Evolutionary conservation across 140 eudicot species (phyloP).

Genomic region (Flaveria floridana): DNA sequence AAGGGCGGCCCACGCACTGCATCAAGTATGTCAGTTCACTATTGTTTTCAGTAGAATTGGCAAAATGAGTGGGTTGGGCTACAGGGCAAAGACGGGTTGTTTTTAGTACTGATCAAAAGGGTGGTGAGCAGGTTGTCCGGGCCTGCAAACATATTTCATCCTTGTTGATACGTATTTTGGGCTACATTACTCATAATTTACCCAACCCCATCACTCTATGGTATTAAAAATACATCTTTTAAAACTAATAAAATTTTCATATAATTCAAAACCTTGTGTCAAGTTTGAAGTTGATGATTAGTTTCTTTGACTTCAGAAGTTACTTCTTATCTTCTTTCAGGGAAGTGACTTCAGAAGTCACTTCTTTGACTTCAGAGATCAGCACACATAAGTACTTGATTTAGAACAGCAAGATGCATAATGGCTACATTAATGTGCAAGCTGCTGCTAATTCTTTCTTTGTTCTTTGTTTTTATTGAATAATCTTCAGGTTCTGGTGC

Average conservation of each 20-base stretch:
- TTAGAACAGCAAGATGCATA: background rate
- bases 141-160: background rate
- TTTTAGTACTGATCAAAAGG: too few species aligned
- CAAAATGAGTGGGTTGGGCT: constrained; percentile 17
- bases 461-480: background rate
- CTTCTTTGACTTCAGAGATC: constrained; percentile 4
- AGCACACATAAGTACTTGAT: constrained; percentile 4
- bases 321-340: constrained; percentile 3
- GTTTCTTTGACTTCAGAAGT: constrained; percentile 23
- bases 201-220: constrained; percentile 8
- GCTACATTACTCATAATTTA: background rate
- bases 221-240: background rate
- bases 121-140: background rate
- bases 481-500: constrained; percentile 35
- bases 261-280: constrained; percentile 2
- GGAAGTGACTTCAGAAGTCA: constrained; percentile 24
- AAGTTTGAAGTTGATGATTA: background rate
- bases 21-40: constrained; percentile 49
- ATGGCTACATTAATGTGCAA: background rate
- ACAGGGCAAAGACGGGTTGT: background rate
- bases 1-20: constrained; percentile 48
- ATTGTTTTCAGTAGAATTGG: constrained; percentile 22
- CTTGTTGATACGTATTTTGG: background rate
- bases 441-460: constrained; percentile 10
- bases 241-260: background rate